These are phyloP conservation scores for Cercophora scortea DNA, from an alignment of 495 filamentous ascomycete genomes.

Conservation along the genomic window DNA sequence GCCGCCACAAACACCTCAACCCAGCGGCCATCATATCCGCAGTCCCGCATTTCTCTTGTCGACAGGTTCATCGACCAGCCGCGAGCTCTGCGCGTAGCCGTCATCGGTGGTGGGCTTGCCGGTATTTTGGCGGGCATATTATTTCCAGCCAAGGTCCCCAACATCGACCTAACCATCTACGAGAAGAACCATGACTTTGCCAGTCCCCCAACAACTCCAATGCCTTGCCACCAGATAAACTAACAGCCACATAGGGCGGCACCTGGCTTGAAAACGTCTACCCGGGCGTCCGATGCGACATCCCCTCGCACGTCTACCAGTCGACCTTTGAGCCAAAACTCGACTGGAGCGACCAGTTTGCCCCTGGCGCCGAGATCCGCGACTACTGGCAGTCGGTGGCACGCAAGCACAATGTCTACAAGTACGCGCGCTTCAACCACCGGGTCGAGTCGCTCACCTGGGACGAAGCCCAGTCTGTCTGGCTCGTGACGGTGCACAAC, in stretches of 20 bases:
- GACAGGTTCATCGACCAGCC: slow-evolving; percentile 49
- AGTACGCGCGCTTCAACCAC: slow-evolving; percentile 42
- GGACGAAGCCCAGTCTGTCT: slow-evolving; percentile 42
- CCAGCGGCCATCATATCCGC: slow-evolving; percentile 9
- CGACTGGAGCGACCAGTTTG: slow-evolving; percentile 59
- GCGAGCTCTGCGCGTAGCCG: slow-evolving; percentile 48
- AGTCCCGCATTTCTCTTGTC: slow-evolving; percentile 25
- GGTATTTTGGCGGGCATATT: slow-evolving; percentile 56
- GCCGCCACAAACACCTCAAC: neutral
- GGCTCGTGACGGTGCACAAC: slow-evolving; percentile 35
- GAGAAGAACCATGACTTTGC: slow-evolving; percentile 65
- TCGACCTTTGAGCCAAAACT: slow-evolving; percentile 57
- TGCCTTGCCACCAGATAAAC: slow-evolving; percentile 1
- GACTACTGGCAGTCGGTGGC: slow-evolving; percentile 57
- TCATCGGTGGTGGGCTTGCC: slow-evolving; percentile 60
- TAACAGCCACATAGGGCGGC: slow-evolving; percentile 38
- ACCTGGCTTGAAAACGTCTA: slow-evolving; percentile 70
- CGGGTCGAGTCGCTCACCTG: slow-evolving; percentile 47
- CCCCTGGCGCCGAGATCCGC: slow-evolving; percentile 55
- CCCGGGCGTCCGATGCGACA: slow-evolving; percentile 61
- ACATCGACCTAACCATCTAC: slow-evolving; percentile 54
- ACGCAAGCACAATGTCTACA: slow-evolving; percentile 53
- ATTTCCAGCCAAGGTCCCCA: slow-evolving; percentile 47
- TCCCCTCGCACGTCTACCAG: slow-evolving; percentile 67
- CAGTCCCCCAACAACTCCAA: slow-evolving; percentile 2